These are phyloP conservation scores for Limnanthes douglasii DNA, from an alignment of 345 rosid genomes.

Conservation along the genomic window DNA sequence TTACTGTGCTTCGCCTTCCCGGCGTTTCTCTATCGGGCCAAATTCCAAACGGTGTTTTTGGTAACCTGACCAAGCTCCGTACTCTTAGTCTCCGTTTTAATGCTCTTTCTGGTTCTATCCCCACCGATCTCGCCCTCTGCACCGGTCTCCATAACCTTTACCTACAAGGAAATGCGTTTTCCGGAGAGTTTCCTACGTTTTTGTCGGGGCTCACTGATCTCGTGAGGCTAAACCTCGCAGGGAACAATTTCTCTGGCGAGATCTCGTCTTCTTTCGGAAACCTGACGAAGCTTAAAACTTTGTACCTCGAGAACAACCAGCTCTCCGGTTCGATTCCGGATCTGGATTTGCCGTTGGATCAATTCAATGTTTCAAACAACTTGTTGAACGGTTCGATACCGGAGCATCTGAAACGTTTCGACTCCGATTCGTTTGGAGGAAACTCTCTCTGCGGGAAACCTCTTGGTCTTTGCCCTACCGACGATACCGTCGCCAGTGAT, in stretches of 20 bases:
- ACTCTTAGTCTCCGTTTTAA: constrained; percentile 81
- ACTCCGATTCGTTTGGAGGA: constrained; percentile 39
- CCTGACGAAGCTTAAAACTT: constrained; percentile 61
- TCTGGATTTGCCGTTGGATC: constrained; percentile 33
- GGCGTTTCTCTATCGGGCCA: constrained; percentile 65
- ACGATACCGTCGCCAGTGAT: constrained; percentile 30
- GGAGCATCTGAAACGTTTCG: constrained; percentile 20
- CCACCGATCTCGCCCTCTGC: constrained; percentile 66
- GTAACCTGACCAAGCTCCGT: constrained; percentile 61
- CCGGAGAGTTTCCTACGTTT: constrained; percentile 60
- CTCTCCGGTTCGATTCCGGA: constrained; percentile 45
- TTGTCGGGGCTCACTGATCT: constrained; percentile 37
- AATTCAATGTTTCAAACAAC: constrained; percentile 76
- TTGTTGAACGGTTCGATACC: constrained; percentile 78
- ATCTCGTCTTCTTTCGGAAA: constrained; percentile 41
- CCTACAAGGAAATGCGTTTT: constrained; percentile 67
- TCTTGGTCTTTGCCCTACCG: constrained; percentile 18
- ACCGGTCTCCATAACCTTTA: constrained; percentile 46
- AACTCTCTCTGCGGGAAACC: constrained; percentile 82
- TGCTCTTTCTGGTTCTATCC: constrained; percentile 41
- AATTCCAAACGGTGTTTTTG: constrained; percentile 55
- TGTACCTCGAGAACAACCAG: constrained; percentile 46
- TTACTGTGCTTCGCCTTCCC: constrained; percentile 65
- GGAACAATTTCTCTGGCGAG: constrained; percentile 51
- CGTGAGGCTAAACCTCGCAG: constrained; percentile 47